Conservation (phyloP, 805 yeast genomes). For the Metschnikowia kunwiensis region DNA sequence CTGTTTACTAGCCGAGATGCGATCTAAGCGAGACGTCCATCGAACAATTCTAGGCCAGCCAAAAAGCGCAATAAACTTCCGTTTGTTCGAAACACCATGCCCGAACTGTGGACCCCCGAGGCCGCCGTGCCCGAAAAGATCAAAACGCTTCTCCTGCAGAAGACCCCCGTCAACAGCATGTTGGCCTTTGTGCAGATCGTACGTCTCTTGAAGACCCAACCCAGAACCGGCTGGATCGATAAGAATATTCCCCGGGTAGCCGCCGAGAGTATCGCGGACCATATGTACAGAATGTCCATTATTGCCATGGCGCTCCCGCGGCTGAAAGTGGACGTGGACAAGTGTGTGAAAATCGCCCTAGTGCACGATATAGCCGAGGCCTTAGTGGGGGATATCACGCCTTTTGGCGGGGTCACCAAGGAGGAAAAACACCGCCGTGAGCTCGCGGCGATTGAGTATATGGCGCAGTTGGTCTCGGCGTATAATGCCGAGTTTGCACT, state of each 20-base stretch:
- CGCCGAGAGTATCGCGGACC: conserved; percentile 83
- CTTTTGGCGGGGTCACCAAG: conserved; percentile 62
- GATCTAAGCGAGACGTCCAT: background rate
- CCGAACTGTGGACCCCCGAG: conserved; percentile 50
- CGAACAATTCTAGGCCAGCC: background rate
- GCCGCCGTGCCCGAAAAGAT: conserved; percentile 49
- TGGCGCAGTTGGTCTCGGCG: conserved; percentile 58
- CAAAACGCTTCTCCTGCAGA: conserved; percentile 33
- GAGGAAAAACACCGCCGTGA: conserved; percentile 85
- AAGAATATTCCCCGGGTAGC: conserved; percentile 45
- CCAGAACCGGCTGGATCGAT: conserved; percentile 94
- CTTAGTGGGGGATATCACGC: conserved; percentile 93
- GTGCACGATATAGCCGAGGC: conserved; percentile 95
- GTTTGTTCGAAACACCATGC: no score
- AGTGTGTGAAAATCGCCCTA: conserved; percentile 80
- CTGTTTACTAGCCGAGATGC: conserved; percentile 7
- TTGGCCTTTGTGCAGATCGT: conserved; percentile 63
- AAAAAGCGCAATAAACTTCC: background rate
- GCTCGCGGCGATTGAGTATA: conserved; percentile 62
- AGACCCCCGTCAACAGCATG: conserved; percentile 44
- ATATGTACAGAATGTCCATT: conserved; percentile 92
- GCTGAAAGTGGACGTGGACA: conserved; percentile 53
- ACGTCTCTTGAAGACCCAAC: conserved; percentile 69
- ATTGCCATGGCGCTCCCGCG: conserved; percentile 67
- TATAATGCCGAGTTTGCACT: conserved; percentile 60